phyloP scores from a whole-genome alignment of 2,329 filamentous ascomycete genomes.

The Trichoderma semiorbis region DNA sequence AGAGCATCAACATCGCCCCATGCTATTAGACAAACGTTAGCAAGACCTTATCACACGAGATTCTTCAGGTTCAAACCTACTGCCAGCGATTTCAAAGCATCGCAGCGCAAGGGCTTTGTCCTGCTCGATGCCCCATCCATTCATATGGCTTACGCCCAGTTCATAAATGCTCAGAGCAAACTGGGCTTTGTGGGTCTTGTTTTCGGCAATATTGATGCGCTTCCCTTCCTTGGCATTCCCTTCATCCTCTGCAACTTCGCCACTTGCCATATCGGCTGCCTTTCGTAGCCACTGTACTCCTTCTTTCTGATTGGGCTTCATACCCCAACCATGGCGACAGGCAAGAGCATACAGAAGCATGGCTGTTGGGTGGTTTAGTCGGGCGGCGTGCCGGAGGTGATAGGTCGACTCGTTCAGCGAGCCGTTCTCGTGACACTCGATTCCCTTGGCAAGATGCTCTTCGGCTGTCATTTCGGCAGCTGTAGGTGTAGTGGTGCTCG shows the following conservation, averaged over 20 bases:
- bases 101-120: conserved; percentile 83
- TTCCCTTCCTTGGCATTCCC: conserved; percentile 61
- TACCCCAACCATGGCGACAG: conserved; percentile 95
- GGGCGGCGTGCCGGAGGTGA: conserved; percentile 84
- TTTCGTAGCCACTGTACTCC: conserved; percentile 90
- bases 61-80: conserved; percentile 43
- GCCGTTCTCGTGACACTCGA: conserved; percentile 83
- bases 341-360: conserved; percentile 96
- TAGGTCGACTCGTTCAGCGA: conserved; percentile 92
- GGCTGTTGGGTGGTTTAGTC: conserved; percentile 79
- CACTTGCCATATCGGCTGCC: conserved; percentile 77
- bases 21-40: conserved; percentile 41
- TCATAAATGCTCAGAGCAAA: conserved; percentile 96
- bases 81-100: conserved; percentile 94
- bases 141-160: conserved; percentile 93
- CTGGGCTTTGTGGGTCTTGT: conserved; percentile 82
- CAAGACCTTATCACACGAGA: not conserved
- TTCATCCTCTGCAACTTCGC: conserved; percentile 82
- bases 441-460: conserved; percentile 85
- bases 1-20: conserved; percentile 97
- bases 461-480: conserved; percentile 73
- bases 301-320: conserved; percentile 86
- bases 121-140: conserved; percentile 95
- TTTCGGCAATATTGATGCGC: conserved; percentile 62
- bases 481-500: conserved; percentile 56